These are phyloP conservation scores for Diaporthe sp. DNA, from an alignment of 2,329 filamentous ascomycete genomes.

Conservation along the genomic window DNA sequence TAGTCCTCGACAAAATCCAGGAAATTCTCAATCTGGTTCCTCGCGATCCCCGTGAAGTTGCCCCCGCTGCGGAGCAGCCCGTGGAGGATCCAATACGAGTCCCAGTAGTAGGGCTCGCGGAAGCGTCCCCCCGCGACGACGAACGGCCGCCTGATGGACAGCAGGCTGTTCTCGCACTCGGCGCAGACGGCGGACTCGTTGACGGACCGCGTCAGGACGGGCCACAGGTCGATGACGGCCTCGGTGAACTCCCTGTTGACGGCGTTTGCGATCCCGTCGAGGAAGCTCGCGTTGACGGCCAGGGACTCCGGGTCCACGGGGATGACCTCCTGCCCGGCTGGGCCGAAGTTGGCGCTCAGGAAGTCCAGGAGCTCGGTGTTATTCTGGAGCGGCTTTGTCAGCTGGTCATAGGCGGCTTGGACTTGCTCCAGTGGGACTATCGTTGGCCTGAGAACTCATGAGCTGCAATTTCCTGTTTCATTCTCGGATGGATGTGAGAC, in stretches of 20 bases:
- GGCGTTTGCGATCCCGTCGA: conserved; percentile 67
- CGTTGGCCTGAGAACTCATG: conserved; percentile 61
- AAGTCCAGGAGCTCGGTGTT: conserved; percentile 73
- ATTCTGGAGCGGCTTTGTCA: conserved; percentile 72
- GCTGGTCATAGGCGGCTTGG: conserved; percentile 69
- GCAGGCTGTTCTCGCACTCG: conserved; percentile 73
- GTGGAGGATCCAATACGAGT: conserved; percentile 77
- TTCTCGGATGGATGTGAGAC: conserved; percentile 40
- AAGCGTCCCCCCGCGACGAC: conserved; percentile 80
- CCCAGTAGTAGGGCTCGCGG: conserved; percentile 79
- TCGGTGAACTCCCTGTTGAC: conserved; percentile 71
- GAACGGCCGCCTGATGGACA: conserved; percentile 75
- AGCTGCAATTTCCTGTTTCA: background rate
- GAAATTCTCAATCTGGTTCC: conserved; percentile 79
- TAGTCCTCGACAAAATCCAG: conserved; percentile 74
- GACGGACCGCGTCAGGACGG: conserved; percentile 73
- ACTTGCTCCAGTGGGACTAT: conserved; percentile 70
- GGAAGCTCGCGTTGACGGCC: conserved; percentile 68
- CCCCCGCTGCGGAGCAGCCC: conserved; percentile 75
- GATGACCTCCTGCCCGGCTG: conserved; percentile 73
- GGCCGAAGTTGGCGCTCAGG: conserved; percentile 72
- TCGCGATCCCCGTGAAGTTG: conserved; percentile 71
- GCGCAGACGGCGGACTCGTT: conserved; percentile 65
- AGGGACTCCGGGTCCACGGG: conserved; percentile 65
- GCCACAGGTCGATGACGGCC: conserved; percentile 78